Evolutionary conservation across 2,329 filamentous ascomycete species (phyloP).

Genomic region (Arthrobotrys iridis): DNA sequence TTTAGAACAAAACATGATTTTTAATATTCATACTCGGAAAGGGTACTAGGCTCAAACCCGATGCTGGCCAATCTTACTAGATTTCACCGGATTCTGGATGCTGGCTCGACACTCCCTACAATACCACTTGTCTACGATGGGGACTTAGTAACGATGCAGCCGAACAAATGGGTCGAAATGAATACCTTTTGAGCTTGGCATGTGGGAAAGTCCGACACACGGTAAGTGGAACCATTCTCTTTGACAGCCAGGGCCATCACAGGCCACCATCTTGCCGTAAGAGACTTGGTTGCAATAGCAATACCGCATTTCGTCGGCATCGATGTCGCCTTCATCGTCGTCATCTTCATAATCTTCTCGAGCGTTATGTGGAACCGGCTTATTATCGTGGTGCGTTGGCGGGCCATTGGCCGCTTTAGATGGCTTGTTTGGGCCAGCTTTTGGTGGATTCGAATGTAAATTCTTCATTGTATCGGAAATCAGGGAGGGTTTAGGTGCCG

Average conservation of each 20-base stretch:
- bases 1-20: too few species aligned
- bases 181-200: slow-evolving; percentile 79
- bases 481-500: slow-evolving; percentile 4
- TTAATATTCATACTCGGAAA: too few species aligned
- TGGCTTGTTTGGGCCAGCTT: slow-evolving; percentile 9
- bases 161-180: slow-evolving; percentile 56
- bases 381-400: background rate
- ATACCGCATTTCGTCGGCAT: slow-evolving; percentile 79
- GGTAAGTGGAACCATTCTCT: slow-evolving; percentile 88
- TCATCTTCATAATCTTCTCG: background rate
- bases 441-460: slow-evolving; percentile 13
- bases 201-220: slow-evolving; percentile 80
- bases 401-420: slow-evolving; percentile 27
- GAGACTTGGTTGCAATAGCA: slow-evolving; percentile 84
- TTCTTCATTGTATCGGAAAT: slow-evolving; percentile 21
- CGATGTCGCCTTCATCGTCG: slow-evolving; percentile 74
- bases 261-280: slow-evolving; percentile 88
- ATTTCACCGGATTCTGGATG: slow-evolving; percentile 12
- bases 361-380: background rate
- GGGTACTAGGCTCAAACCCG: background rate
- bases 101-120: slow-evolving; percentile 72
- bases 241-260: slow-evolving; percentile 82
- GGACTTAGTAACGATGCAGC: background rate
- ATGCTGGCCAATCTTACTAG: slow-evolving; percentile 28
- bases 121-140: slow-evolving; percentile 77